Evolutionary conservation across 306 rosid species (phyloP).

Genomic region (Lathyrus oleraceus): DNA sequence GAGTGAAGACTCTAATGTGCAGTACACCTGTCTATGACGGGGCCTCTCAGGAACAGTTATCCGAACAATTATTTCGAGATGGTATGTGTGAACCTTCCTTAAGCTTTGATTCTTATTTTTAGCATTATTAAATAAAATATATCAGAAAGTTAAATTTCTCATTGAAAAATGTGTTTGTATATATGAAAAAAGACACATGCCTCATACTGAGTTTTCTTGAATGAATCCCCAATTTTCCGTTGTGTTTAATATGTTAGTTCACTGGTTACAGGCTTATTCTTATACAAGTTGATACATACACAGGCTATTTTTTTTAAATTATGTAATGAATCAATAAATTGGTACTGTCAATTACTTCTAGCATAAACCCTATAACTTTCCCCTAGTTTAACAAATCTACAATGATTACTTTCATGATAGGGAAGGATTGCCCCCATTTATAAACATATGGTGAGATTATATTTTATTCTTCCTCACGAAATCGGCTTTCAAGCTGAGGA

Average conservation of each 20-base stretch:
- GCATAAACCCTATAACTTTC: too few relatives aligned
- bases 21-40: slow-evolving; percentile 56
- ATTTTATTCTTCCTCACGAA: too few relatives aligned
- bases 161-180: neutral
- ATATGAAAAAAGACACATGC: neutral
- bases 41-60: slow-evolving; percentile 63
- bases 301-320: neutral
- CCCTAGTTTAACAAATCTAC: too few relatives aligned
- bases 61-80: slow-evolving; percentile 83
- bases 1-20: slow-evolving; percentile 59
- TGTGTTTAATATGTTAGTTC: slow-evolving; percentile 1
- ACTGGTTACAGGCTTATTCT: neutral
- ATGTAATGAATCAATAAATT: neutral
- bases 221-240: neutral
- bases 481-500: too few relatives aligned
- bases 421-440: too few relatives aligned
- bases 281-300: neutral
- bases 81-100: slow-evolving; percentile 54
- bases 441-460: too few relatives aligned
- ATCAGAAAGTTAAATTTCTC: slow-evolving; percentile 5
- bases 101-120: slow-evolving; percentile 21
- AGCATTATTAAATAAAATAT: neutral
- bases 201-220: neutral
- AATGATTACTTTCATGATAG: too few relatives aligned
- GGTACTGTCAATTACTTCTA: neutral